Conservation (phyloP, 1,139 yeast species). For the Geotrichum europaeum region DNA sequence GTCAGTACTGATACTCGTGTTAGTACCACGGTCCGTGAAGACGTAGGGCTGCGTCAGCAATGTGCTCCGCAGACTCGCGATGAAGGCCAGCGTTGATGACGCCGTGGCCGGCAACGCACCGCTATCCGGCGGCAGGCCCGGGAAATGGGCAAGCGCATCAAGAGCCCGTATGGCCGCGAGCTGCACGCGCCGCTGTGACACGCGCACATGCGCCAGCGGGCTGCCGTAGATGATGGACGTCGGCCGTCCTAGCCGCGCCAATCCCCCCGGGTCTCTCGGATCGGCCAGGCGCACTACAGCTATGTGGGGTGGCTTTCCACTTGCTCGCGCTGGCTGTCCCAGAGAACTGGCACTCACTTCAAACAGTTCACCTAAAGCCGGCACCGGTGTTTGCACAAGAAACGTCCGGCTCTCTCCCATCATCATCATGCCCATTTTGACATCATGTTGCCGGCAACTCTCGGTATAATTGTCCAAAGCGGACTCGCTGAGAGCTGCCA, state of each 20-base stretch:
- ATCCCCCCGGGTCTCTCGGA: not conserved
- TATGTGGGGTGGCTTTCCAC: not conserved
- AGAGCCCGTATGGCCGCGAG: not conserved
- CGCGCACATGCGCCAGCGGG: not conserved
- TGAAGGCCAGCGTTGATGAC: not conserved
- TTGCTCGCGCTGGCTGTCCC: not conserved
- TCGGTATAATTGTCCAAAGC: not conserved
- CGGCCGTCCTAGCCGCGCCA: not conserved
- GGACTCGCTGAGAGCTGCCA: not conserved
- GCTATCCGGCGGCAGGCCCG: not conserved
- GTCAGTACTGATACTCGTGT: not conserved
- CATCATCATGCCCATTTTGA: slow-evolving; percentile 19
- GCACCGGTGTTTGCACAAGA: slow-evolving; percentile 19
- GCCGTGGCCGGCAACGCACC: not conserved
- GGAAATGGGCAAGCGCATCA: not conserved
- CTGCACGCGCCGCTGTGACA: slow-evolving; percentile 3
- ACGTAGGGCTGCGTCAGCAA: not conserved
- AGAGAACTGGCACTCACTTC: not conserved
- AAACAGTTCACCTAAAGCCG: not conserved
- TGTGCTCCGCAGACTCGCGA: not conserved
- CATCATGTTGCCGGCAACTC: not conserved
- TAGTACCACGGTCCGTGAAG: no score
- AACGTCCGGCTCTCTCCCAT: slow-evolving; percentile 21
- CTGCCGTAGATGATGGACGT: slow-evolving; percentile 3
- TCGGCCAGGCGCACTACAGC: not conserved